phyloP scores from a whole-genome alignment of 306 rosid species.

The Macrotyloma uniflorum region DNA sequence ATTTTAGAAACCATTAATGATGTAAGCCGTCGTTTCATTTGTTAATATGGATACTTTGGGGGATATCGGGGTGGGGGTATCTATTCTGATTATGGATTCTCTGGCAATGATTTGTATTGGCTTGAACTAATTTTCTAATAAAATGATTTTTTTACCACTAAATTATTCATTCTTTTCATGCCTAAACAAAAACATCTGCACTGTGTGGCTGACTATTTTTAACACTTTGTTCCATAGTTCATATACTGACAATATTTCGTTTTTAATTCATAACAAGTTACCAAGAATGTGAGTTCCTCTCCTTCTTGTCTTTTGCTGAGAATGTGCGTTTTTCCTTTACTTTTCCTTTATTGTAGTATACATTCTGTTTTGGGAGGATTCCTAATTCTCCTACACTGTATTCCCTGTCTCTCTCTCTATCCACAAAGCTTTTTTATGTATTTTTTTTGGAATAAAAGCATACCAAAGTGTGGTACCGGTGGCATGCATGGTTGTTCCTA shows the following conservation, averaged over 20 bases:
- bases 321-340: not conserved
- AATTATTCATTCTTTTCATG: constrained; percentile 6
- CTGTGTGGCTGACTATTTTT: not conserved
- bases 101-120: not conserved
- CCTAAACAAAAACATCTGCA: not conserved
- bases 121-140: constrained; percentile 8
- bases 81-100: not conserved
- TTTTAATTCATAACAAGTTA: not conserved
- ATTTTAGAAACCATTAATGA: not conserved
- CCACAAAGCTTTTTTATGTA: not conserved
- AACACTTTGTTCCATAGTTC: constrained; percentile 1
- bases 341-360: not conserved
- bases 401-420: constrained; percentile 6
- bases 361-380: not conserved
- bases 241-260: not conserved
- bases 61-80: not conserved
- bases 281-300: not conserved
- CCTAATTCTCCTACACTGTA: not conserved
- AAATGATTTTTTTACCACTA: not conserved
- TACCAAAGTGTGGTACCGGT: not conserved
- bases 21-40: not conserved
- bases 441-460: constrained; percentile 15
- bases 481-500: constrained; percentile 16
- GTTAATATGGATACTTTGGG: not conserved
- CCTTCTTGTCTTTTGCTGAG: constrained; percentile 1